Evolutionary conservation across 1,139 yeast genomes (phyloP).

Genomic region (Blastobotrys raffinosifermentans): DNA sequence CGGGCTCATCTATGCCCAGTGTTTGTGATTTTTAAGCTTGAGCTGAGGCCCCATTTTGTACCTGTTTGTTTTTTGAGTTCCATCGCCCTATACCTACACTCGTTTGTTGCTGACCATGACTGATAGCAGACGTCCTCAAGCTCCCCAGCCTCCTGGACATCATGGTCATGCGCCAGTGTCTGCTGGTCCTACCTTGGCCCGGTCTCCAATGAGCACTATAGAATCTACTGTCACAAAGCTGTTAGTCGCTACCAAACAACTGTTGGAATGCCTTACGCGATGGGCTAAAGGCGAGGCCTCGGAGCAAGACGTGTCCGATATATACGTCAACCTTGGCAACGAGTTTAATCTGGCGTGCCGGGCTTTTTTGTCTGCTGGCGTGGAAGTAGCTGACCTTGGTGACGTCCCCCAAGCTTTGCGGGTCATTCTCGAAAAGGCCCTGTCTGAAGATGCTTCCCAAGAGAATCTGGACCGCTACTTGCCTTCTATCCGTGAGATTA

Average conservation of each 20-base stretch:
- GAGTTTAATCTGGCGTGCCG: conserved; percentile 85
- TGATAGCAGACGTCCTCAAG: no score
- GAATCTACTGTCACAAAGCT: conserved; percentile 80
- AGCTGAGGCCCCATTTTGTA: no score
- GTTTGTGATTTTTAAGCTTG: no score
- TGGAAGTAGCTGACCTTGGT: conserved; percentile 62
- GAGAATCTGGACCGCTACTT: conserved; percentile 72
- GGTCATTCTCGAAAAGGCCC: conserved; percentile 75
- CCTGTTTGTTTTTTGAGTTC: no score
- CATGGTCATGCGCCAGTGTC: no score
- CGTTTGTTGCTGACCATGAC: no score
- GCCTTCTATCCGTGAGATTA: conserved; percentile 82
- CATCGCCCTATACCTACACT: no score
- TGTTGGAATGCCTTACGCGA: conserved; percentile 75
- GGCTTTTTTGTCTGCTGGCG: conserved; percentile 62
- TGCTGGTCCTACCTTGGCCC: neutral
- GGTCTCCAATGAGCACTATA: conserved; percentile 47
- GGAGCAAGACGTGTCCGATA: conserved; percentile 82
- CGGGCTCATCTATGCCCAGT: no score
- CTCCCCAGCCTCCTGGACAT: conserved; percentile 83
- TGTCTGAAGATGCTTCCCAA: conserved; percentile 82
- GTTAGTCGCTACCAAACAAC: conserved; percentile 81
- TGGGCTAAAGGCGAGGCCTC: conserved; percentile 83
- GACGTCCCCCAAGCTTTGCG: conserved; percentile 73
- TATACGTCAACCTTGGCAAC: conserved; percentile 88